Base-by-base conservation (phyloP, 1,139 yeast species). In the Scheffersomyces illinoinensis region DNA sequence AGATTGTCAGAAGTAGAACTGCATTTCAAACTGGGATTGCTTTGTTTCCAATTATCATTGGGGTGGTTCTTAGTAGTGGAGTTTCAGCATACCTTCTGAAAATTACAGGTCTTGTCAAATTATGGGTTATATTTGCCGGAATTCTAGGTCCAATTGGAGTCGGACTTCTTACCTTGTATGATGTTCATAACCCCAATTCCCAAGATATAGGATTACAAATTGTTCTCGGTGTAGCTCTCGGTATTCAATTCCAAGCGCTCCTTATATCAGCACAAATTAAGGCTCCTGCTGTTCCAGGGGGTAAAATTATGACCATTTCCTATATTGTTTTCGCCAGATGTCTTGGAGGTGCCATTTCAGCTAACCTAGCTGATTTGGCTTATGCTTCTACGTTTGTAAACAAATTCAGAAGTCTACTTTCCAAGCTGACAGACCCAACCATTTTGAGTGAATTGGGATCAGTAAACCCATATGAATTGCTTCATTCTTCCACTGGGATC, bases 151-250 rank as follows among this genome's bases (percentile, higher is more conserved):
- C 82, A 4, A 63, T 85, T 33, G 91, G 90, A 2, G 70, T 76
- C 53, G 91, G 90, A 0, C 58, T 85, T 8, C 59, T 83, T 23
- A 67, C 80, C 1, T 56, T 83, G 5, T 68, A 85, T 26, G 72
- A 72, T 19, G 72, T 70, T 20, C 60, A 76, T 56, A 75, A 85
- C 1, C 65, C 73, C 1, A 63, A 67, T 33, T 70, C 76, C 6
- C 64, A 72, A 56, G 75, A 77, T 49, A 84, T 87, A 59, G 90
- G 91, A 0, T 71, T 79, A 8, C 69, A 81, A 52, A 81, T 88
- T 39, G 66, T 85, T 7, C 77, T 80, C 5, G 91, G 91, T 58
- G 66, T 85, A 21, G 79, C 85, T 0, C 71, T 81, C 55, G 91
- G 91, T 2, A 64, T 81, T 21, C 73, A 76, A 53, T 74, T 85